Conservation (phyloP, 805 yeast species). For the Hemisphaericaspora nanyangensis region DNA sequence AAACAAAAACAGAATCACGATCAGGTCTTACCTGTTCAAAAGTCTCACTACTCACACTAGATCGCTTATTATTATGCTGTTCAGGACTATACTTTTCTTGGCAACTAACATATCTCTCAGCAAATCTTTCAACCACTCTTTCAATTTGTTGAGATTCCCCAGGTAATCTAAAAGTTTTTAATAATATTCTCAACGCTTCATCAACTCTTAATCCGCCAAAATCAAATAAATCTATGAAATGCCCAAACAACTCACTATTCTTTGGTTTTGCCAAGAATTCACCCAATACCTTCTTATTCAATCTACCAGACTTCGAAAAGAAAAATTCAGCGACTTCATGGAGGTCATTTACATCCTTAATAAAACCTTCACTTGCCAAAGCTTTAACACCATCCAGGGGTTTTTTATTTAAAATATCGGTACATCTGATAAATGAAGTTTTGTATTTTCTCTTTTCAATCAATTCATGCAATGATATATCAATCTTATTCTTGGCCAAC, state of each 20-base stretch:
- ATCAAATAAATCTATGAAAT: conserved; percentile 69
- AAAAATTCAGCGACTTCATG: conserved; percentile 72
- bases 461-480: conserved; percentile 22
- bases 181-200: conserved; percentile 80
- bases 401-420: conserved; percentile 70
- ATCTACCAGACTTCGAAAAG: conserved; percentile 70
- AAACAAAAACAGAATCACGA: conserved; percentile 81
- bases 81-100: conserved; percentile 29
- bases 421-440: conserved; percentile 71
- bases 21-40: conserved; percentile 57
- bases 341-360: conserved; percentile 43
- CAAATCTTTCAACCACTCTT: conserved; percentile 82
- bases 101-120: conserved; percentile 70
- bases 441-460: conserved; percentile 51
- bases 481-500: neutral
- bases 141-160: conserved; percentile 98
- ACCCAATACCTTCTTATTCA: conserved; percentile 86
- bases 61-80: neutral
- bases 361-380: conserved; percentile 63
- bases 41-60: conserved; percentile 5
- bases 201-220: conserved; percentile 81
- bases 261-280: conserved; percentile 77
- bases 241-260: conserved; percentile 53
- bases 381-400: conserved; percentile 72
- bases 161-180: conserved; percentile 85